Conservation (phyloP, 73 alveolate genomes). For the Strombidium stylifer region DNA sequence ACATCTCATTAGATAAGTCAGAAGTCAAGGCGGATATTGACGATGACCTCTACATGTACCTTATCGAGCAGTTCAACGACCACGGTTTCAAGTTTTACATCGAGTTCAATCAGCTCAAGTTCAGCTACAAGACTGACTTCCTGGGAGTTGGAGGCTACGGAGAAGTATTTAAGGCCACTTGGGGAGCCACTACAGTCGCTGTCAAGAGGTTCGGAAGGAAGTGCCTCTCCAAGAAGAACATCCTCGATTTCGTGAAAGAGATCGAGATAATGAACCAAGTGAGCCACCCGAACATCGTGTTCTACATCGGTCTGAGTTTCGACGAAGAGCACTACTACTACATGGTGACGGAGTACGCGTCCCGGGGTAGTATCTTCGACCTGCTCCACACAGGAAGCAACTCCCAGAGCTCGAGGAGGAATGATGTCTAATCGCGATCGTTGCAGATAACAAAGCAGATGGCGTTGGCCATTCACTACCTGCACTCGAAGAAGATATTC, state of each 20-base stretch:
- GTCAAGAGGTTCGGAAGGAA: slow-evolving; percentile 80
- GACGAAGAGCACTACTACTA: slow-evolving; percentile 70
- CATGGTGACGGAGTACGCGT: slow-evolving; percentile 91
- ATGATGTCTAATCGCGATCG: slow-evolving; percentile 62
- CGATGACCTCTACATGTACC: no score
- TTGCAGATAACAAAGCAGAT: slow-evolving; percentile 88
- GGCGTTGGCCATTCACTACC: slow-evolving; percentile 86
- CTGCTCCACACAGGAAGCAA: slow-evolving; percentile 69
- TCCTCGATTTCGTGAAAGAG: slow-evolving; percentile 87
- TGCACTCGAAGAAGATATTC: slow-evolving; percentile 87
- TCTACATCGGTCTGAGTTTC: slow-evolving; percentile 89
- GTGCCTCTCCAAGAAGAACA: slow-evolving; percentile 55
- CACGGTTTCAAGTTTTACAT: slow-evolving; percentile 78
- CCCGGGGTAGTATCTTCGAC: slow-evolving; percentile 72
- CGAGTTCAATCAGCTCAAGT: slow-evolving; percentile 70
- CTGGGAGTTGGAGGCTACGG: slow-evolving; percentile 89
- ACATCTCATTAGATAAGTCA: no score
- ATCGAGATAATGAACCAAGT: slow-evolving; percentile 84
- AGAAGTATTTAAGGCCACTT: slow-evolving; percentile 81
- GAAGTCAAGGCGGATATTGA: slow-evolving; percentile 18
- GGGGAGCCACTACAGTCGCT: slow-evolving; percentile 88
- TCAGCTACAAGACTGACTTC: slow-evolving; percentile 45
- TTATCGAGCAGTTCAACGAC: slow-evolving; percentile 50
- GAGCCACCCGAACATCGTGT: slow-evolving; percentile 94
- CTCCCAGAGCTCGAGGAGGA: no score